Percentiles rank a stretch among this genome's conserved stretches.
Conservation (phyloP, 768 basidiomycete genomes). For the Hygrophorus pudorinus region DNA sequence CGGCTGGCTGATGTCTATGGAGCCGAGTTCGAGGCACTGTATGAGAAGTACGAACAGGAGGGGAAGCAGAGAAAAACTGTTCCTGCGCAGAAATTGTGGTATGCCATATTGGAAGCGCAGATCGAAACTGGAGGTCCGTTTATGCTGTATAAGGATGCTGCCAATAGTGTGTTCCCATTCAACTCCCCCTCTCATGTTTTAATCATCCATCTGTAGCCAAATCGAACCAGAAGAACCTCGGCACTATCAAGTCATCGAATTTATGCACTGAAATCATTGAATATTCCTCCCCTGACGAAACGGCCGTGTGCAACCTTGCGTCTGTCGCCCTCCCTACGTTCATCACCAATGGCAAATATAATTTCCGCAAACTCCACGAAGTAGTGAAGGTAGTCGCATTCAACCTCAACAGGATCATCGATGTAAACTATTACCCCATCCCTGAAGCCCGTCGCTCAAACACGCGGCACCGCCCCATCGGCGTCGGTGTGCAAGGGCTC, state of each 20-base stretch:
- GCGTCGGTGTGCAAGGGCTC: conserved; percentile 94
- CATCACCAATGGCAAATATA: conserved; percentile 72
- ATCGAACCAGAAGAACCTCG: conserved; percentile 97
- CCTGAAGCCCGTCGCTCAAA: conserved; percentile 88
- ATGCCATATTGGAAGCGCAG: conserved; percentile 91
- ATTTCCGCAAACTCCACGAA: conserved; percentile 93
- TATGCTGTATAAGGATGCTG: conserved; percentile 97
- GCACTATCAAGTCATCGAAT: conserved; percentile 98
- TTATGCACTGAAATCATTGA: conserved; percentile 99
- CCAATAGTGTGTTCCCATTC: conserved; percentile 55
- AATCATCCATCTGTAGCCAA: conserved; percentile 45
- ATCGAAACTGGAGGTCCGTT: conserved; percentile 99
- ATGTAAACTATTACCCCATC: conserved; percentile 92
- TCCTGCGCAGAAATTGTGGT: conserved; percentile 97
- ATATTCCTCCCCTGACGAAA: conserved; percentile 95
- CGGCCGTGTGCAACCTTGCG: conserved; percentile 96
- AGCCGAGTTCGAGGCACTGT: conserved; percentile 81
- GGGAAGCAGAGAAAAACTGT: conserved; percentile 78
- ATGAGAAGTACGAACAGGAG: conserved; percentile 81
- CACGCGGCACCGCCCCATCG: conserved; percentile 96
- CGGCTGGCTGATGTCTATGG: conserved; percentile 82
- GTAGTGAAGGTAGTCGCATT: conserved; percentile 86
- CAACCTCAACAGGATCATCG: conserved; percentile 93
- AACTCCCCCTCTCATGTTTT: neutral
- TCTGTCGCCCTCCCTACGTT: conserved; percentile 93